These are phyloP conservation scores for Aspergillus puulaauensis DNA, from an alignment of 2,329 filamentous ascomycete species.

Conservation along the genomic window DNA sequence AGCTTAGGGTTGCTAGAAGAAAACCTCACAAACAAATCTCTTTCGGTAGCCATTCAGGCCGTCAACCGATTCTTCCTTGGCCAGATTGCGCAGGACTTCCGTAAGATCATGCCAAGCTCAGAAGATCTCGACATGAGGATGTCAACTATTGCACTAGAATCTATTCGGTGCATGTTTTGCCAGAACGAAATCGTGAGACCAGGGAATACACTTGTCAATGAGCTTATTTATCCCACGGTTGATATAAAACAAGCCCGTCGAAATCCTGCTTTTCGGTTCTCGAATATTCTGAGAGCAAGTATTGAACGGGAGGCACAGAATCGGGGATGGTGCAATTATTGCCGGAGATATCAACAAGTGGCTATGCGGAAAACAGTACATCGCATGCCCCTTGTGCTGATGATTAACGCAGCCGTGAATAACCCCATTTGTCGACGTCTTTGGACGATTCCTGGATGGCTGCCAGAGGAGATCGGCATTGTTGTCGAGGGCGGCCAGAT, in stretches of 20 bases:
- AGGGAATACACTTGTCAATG: conserved; percentile 77
- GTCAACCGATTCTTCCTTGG: conserved; percentile 83
- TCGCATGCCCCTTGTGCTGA: conserved; percentile 77
- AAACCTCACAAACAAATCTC: conserved; percentile 67
- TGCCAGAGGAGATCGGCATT: conserved; percentile 91
- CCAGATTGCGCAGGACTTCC: conserved; percentile 74
- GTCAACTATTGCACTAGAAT: conserved; percentile 44
- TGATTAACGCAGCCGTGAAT: conserved; percentile 78
- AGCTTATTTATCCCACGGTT: conserved; percentile 72
- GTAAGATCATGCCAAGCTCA: conserved; percentile 62
- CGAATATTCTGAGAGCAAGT: conserved; percentile 86
- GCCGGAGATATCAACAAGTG: conserved; percentile 85
- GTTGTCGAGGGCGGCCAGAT: conserved; percentile 89
- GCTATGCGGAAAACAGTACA: conserved; percentile 82
- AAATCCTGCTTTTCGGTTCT: conserved; percentile 64
- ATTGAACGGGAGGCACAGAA: conserved; percentile 87
- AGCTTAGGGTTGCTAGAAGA: conserved; percentile 83
- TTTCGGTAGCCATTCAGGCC: conserved; percentile 81
- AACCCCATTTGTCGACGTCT: conserved; percentile 67
- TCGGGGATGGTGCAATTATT: conserved; percentile 89
- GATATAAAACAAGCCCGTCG: conserved; percentile 53
- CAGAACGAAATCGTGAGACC: conserved; percentile 80
- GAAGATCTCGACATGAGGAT: conserved; percentile 69
- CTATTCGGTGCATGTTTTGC: conserved; percentile 82
- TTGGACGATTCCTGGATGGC: conserved; percentile 87